Evolutionary conservation across 73 alveolate species (phyloP), one percentile per base, ranked within the genome.

Genomic region (Uronychia setigera): DNA sequence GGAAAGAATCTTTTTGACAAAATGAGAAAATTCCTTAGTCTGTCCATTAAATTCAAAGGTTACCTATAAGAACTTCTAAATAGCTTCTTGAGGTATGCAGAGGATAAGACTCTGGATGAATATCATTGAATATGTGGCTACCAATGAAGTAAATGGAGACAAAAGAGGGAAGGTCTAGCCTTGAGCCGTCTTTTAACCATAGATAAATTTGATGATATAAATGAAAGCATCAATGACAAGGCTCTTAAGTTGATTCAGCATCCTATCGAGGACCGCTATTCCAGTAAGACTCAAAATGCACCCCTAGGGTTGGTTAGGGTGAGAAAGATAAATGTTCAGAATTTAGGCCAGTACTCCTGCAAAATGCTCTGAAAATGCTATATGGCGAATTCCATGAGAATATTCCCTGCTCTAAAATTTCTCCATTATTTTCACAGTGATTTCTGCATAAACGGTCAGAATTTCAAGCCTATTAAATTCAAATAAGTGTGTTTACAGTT

Each of bases 271-370:
- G 31, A 46, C 58, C 31, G 79, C 79, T 0, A 85, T 34, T 32
- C 91, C 91, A 1, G 91, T 85, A 11, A 77, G n/a, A 31, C 91
- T 85, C 32, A 85, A 77, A 35, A 85, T 32, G 78, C 80, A 28
- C 28, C 30, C 34, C 82, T 32, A 26, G 31, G 58, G 86, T 33
- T 76, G 59, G 78, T n/a, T 77, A 0, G 80, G 87, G 5, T 35
- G 27, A 27, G 76, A 84, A 28, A 76, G 77, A 0, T 29, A 26
- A 19, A 85, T 35, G 58, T 84, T 82, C 1, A 85, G 35, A 0
- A 85, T 77, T 29, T 85, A n/a, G 46, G 85, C 79, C 77, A 77
- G 59, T 1, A 78, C 60, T 1, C 29, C 33, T 1, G 87, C 34
- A 25, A 1, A 35, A 29, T 78, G 79, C 29, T 27, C 81, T 30